Conservation (phyloP, 768 basidiomycete genomes). For the Phlebiopsis gigantea region DNA sequence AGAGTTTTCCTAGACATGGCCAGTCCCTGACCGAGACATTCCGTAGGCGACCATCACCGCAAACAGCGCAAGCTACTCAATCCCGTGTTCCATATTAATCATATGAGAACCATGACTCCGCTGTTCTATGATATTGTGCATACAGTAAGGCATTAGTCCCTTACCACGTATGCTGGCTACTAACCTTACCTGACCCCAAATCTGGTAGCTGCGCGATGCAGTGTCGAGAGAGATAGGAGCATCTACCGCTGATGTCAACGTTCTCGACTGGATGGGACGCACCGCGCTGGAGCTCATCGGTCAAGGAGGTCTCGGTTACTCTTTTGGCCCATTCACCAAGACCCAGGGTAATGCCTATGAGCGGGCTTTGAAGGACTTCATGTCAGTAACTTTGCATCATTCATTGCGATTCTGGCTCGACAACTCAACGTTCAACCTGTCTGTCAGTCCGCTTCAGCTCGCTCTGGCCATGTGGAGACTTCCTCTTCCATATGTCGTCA, state of each 20-base stretch:
- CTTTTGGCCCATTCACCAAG: constrained; percentile 10
- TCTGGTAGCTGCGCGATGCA: neutral
- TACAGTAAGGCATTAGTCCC: constrained; percentile 6
- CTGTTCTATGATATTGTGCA: constrained; percentile 20
- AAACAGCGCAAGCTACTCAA: constrained; percentile 27
- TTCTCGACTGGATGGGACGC: constrained; percentile 15
- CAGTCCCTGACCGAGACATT: neutral
- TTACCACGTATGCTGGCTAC: neutral
- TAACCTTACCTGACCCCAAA: neutral
- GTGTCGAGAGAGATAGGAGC: neutral
- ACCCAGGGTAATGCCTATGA: constrained; percentile 10
- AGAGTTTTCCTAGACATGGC: neutral
- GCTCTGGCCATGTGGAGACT: neutral
- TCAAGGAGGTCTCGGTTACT: constrained; percentile 19
- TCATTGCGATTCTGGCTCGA: too few species aligned
- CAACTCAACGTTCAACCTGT: constrained; percentile 5
- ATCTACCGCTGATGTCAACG: constrained; percentile 9
- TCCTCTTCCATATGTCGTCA: constrained; percentile 9
- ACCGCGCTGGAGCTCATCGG: constrained; percentile 18
- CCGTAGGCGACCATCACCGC: constrained; percentile 10
- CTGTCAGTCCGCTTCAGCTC: neutral
- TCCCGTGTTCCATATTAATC: constrained; percentile 25
- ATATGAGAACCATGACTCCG: constrained; percentile 24
- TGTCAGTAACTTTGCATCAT: constrained; percentile 3
- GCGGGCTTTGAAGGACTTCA: constrained; percentile 14